Evolutionary conservation across 1,139 yeast genomes (phyloP).

Genomic region (Trichomonascaceae sp.): DNA sequence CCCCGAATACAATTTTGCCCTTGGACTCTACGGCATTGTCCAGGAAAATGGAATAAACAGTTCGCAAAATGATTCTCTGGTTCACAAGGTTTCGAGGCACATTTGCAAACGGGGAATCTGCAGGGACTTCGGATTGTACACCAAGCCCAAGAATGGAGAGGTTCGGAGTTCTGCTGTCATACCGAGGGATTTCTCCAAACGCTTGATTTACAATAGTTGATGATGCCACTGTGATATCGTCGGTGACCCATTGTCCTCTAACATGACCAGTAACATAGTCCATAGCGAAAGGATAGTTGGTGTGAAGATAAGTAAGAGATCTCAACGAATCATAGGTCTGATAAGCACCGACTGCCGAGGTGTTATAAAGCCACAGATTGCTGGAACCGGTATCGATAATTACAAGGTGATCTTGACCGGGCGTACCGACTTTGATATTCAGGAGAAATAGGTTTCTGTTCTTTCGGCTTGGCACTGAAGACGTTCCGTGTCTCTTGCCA

Average conservation of each 20-base stretch:
- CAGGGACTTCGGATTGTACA: conserved; percentile 8
- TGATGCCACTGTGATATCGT: conserved; percentile 27
- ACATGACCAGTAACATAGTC: conserved; percentile 24
- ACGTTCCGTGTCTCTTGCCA: neutral
- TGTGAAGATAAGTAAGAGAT: conserved; percentile 12
- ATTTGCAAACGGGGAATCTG: conserved; percentile 21
- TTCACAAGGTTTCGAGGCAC: neutral
- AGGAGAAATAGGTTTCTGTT: conserved; percentile 16
- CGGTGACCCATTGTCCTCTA: conserved; percentile 44
- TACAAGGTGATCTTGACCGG: conserved; percentile 45
- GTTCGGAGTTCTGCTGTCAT: neutral
- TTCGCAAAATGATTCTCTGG: neutral
- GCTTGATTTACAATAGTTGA: neutral
- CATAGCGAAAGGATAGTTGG: conserved; percentile 20
- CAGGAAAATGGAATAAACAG: neutral
- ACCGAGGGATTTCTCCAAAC: conserved; percentile 12
- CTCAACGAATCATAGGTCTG: neutral
- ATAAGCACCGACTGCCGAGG: conserved; percentile 13
- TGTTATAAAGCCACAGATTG: conserved; percentile 52
- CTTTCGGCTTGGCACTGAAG: too few relatives aligned
- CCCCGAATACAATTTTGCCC: conserved; percentile 56
- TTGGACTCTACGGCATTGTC: conserved; percentile 31
- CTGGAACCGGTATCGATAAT: conserved; percentile 64
- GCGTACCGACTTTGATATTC: conserved; percentile 50
- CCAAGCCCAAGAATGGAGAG: neutral